Evolutionary conservation across 129 eudicot species (phyloP).

Genomic region (Arctium lappa): DNA sequence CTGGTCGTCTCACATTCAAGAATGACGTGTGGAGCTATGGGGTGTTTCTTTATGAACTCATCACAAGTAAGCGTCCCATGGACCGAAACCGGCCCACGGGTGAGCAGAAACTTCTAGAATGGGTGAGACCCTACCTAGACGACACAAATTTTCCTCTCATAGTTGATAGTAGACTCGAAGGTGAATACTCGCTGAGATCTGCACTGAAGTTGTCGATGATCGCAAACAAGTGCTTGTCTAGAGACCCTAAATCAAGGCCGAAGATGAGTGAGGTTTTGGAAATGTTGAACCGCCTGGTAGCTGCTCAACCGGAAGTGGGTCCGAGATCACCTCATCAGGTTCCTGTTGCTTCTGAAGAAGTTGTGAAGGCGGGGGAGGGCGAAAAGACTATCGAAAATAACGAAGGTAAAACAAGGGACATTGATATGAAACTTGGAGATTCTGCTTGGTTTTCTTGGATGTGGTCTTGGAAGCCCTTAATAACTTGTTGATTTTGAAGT

Average conservation of each 20-base stretch:
- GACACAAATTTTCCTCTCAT: slow-evolving; percentile 54
- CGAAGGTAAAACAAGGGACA: slow-evolving; percentile 35
- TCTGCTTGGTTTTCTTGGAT: slow-evolving; percentile 51
- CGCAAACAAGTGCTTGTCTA: slow-evolving; percentile 68
- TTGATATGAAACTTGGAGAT: slow-evolving; percentile 35
- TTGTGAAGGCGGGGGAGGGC: slow-evolving; percentile 5
- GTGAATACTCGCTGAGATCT: slow-evolving; percentile 39
- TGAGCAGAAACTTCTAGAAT: slow-evolving; percentile 75
- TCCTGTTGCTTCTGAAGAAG: slow-evolving; percentile 8
- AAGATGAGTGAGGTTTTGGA: slow-evolving; percentile 76
- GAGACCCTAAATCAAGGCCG: slow-evolving; percentile 61
- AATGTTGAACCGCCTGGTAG: slow-evolving; percentile 46
- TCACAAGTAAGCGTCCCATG: slow-evolving; percentile 70
- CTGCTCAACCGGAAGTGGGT: slow-evolving; percentile 18
- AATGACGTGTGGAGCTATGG: slow-evolving; percentile 84
- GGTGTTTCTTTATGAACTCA: slow-evolving; percentile 78
- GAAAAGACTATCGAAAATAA: slow-evolving; percentile 4
- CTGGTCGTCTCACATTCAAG: slow-evolving; percentile 66
- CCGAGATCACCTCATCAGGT: slow-evolving; percentile 34
- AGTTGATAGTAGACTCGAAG: slow-evolving; percentile 65
- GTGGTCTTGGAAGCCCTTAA: slow-evolving; percentile 49
- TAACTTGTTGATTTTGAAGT: slow-evolving; percentile 37
- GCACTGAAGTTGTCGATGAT: slow-evolving; percentile 58
- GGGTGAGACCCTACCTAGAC: slow-evolving; percentile 72
- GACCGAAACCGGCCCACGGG: slow-evolving; percentile 61